These are phyloP conservation scores for Aegilops sharonensis DNA, from an alignment of 176 grass and related monocot species.

Conservation along the genomic window DNA sequence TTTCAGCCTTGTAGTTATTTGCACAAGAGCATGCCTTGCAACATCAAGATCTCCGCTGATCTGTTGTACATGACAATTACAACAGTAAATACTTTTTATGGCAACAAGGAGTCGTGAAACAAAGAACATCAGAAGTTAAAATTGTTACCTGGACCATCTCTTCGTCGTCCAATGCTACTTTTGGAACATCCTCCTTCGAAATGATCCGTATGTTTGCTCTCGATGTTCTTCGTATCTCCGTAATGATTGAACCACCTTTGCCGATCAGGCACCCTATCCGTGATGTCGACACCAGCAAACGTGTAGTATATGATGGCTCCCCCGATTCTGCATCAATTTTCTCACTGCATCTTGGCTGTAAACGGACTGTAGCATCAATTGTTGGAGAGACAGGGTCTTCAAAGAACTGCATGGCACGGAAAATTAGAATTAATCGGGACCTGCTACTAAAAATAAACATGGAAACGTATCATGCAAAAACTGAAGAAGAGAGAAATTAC, in stretches of 20 bases:
- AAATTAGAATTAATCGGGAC: slow-evolving; percentile 9
- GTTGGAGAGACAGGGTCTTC: slow-evolving; percentile 88
- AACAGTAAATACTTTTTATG: slow-evolving; percentile 11
- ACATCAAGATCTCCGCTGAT: slow-evolving; percentile 87
- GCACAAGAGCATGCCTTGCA: slow-evolving; percentile 76
- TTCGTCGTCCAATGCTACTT: slow-evolving; percentile 89
- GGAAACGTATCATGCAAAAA: not conserved
- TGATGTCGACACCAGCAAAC: slow-evolving; percentile 85
- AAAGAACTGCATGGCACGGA: slow-evolving; percentile 70
- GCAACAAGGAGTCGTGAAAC: not conserved
- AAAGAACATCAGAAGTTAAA: slow-evolving; percentile 13
- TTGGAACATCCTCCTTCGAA: slow-evolving; percentile 97
- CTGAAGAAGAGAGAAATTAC: slow-evolving; percentile 31
- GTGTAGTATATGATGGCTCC: slow-evolving; percentile 74
- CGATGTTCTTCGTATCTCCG: slow-evolving; percentile 80
- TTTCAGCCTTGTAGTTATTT: slow-evolving; percentile 89
- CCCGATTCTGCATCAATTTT: slow-evolving; percentile 73
- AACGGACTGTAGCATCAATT: slow-evolving; percentile 79
- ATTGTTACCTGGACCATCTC: slow-evolving; percentile 94
- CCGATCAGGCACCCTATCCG: slow-evolving; percentile 94
- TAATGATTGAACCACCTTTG: slow-evolving; percentile 95
- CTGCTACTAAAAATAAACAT: not conserved
- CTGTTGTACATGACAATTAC: slow-evolving; percentile 32
- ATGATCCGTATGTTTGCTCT: slow-evolving; percentile 89
- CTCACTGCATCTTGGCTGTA: slow-evolving; percentile 92